These are phyloP conservation scores for Spiraea crenata DNA, from an alignment of 331 rosid species.

Conservation along the genomic window DNA sequence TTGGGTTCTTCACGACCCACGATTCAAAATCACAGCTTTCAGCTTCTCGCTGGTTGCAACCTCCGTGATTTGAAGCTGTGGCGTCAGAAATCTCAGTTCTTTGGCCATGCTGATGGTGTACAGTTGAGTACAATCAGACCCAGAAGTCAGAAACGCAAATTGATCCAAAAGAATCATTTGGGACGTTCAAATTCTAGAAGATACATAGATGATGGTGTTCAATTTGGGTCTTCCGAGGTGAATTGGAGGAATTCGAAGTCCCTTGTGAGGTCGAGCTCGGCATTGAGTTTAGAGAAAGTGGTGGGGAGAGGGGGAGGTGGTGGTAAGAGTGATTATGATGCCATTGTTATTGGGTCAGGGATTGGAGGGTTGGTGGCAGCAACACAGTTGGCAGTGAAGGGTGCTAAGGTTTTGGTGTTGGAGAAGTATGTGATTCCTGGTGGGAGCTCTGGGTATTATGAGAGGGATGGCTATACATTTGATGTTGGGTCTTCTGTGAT, in stretches of 20 bases:
- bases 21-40: slow-evolving; percentile 20
- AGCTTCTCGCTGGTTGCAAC: not conserved
- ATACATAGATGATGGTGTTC: not conserved
- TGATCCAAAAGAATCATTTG: not conserved
- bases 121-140: slow-evolving; percentile 14
- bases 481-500: slow-evolving; percentile 97
- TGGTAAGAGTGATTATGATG: slow-evolving; percentile 47
- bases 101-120: not conserved
- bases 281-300: slow-evolving; percentile 34
- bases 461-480: slow-evolving; percentile 85
- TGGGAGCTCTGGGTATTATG: slow-evolving; percentile 92
- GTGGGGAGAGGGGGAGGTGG: slow-evolving; percentile 39
- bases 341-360: slow-evolving; percentile 95
- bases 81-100: not conserved
- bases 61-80: not conserved
- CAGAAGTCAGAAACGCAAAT: slow-evolving; percentile 22
- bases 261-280: slow-evolving; percentile 36
- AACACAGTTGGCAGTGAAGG: slow-evolving; percentile 90
- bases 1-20: slow-evolving; percentile 4
- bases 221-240: slow-evolving; percentile 11
- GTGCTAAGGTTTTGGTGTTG: slow-evolving; percentile 83
- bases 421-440: slow-evolving; percentile 98
- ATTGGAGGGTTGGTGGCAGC: slow-evolving; percentile 94
- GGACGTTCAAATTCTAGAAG: not conserved
- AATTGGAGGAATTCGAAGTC: slow-evolving; percentile 25